A percentile compares a stretch with the other conserved stretches of the same genome.
These are phyloP conservation scores for Casuarina glauca DNA, from an alignment of 306 rosid genomes.

Conservation along the genomic window DNA sequence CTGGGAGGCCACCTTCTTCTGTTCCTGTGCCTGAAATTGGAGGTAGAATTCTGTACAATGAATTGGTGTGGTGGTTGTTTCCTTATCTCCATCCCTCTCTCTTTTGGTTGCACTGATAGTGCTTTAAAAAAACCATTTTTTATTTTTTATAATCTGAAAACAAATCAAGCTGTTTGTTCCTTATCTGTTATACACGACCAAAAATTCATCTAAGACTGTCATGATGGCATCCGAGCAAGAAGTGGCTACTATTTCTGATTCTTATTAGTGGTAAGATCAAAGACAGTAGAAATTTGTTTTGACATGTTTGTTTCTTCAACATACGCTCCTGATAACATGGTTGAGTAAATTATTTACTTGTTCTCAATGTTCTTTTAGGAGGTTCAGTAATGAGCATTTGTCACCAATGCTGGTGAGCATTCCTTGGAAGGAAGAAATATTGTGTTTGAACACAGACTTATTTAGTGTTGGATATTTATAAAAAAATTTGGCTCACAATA, in stretches of 20 bases:
- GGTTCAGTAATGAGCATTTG: not conserved
- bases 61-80: not conserved
- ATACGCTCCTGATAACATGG: not conserved
- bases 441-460: no score
- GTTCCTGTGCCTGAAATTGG: constrained; percentile 52
- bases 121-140: no score
- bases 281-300: not conserved
- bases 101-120: no score
- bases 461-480: no score
- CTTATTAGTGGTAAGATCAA: not conserved
- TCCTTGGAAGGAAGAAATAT: no score
- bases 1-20: constrained; percentile 53
- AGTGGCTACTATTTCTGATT: not conserved
- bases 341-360: not conserved
- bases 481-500: not conserved
- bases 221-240: not conserved
- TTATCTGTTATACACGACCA: not conserved
- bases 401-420: no score
- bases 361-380: not conserved
- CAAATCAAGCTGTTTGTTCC: no score
- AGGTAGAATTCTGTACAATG: constrained; percentile 39
- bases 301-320: not conserved
- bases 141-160: no score
- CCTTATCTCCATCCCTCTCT: no score
- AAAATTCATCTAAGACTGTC: not conserved